These are phyloP conservation scores for Thalassiosira allenii DNA, from an alignment of 352 stramenopile genomes.

Conservation along the genomic window DNA sequence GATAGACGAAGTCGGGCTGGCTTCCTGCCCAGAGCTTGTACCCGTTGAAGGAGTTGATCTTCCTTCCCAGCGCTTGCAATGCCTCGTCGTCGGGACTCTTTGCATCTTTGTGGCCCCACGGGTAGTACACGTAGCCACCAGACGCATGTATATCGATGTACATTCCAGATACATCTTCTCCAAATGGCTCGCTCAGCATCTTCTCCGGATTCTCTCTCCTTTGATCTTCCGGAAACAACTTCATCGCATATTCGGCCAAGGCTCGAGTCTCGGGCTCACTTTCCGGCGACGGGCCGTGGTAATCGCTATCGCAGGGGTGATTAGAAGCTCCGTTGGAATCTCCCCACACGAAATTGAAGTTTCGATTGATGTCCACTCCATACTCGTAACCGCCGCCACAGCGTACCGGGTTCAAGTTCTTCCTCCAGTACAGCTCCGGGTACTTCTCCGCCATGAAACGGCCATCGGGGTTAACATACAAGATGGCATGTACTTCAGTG, in stretches of 20 bases:
- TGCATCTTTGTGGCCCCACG: conserved; percentile 36
- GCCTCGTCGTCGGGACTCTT: conserved; percentile 51
- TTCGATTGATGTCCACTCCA: conserved; percentile 74
- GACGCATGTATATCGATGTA: conserved; percentile 29
- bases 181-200: conserved; percentile 36
- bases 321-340: conserved; percentile 26
- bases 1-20: conserved; percentile 32
- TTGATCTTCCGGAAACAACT: conserved; percentile 58
- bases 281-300: conserved; percentile 41
- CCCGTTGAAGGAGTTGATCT: conserved; percentile 39
- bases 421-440: conserved; percentile 38
- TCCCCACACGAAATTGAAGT: conserved; percentile 71
- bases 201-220: conserved; percentile 27
- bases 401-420: conserved; percentile 56
- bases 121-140: conserved; percentile 11
- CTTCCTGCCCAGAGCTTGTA: conserved; percentile 35
- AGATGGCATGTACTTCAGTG: conserved; percentile 64
- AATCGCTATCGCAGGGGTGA: conserved; percentile 43
- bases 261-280: conserved; percentile 67
- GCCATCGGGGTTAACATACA: conserved; percentile 70
- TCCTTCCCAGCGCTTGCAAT: conserved; percentile 38
- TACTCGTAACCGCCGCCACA: conserved; percentile 15
- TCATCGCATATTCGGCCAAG: conserved; percentile 48
- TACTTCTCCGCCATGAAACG: conserved; percentile 52
- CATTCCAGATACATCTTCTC: conserved; percentile 45